These are phyloP conservation scores for Tylopilus orsonianus DNA, from an alignment of 1,284 basidiomycete genomes.

Conservation along the genomic window DNA sequence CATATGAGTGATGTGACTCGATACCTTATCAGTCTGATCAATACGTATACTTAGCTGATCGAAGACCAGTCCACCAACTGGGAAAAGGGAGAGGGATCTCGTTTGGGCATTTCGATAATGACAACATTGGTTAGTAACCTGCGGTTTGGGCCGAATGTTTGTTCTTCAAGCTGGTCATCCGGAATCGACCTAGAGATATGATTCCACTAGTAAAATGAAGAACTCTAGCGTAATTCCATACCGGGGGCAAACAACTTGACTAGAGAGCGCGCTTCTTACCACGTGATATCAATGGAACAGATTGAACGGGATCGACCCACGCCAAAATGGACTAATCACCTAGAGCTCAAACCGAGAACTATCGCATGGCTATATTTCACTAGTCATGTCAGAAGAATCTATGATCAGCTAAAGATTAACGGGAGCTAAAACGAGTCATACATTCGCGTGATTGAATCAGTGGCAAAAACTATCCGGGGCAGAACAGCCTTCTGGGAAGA, in stretches of 20 bases:
- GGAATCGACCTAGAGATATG: slow-evolving; percentile 4
- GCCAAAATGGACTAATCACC: not conserved
- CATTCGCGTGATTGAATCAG: no score
- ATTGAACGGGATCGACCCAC: slow-evolving; percentile 1
- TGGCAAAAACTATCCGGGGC: not conserved
- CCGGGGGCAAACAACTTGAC: not conserved
- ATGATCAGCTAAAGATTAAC: not conserved
- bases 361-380: not conserved
- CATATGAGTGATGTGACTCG: slow-evolving; percentile 15
- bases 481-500: not conserved
- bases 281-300: slow-evolving; percentile 7
- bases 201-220: slow-evolving; percentile 10
- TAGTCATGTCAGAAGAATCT: slow-evolving; percentile 9
- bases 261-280: not conserved
- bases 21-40: slow-evolving; percentile 18
- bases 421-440: slow-evolving; percentile 12
- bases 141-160: slow-evolving; percentile 3
- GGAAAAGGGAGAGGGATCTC: not conserved
- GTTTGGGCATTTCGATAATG: slow-evolving; percentile 11
- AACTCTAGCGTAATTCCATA: not conserved
- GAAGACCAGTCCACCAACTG: not conserved
- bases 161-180: slow-evolving; percentile 1
- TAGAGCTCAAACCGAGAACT: not conserved
- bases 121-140: slow-evolving; percentile 2
- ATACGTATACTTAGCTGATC: not conserved